A percentile compares a stretch with the other conserved stretches of the same genome.
phyloP scores from a whole-genome alignment of 768 basidiomycete genomes.

The Mycena haematopus region DNA sequence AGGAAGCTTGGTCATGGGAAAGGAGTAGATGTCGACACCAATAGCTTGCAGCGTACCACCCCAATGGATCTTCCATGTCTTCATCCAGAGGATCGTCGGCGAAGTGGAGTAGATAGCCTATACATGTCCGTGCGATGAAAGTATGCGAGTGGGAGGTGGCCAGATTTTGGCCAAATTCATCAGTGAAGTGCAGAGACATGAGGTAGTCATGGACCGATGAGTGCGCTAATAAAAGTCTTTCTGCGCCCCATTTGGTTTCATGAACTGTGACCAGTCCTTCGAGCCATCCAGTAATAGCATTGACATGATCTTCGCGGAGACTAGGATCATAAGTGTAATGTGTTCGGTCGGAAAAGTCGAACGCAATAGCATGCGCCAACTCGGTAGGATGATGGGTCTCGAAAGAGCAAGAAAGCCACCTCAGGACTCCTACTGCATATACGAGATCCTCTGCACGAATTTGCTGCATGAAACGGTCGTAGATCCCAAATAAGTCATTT shows the following conservation, averaged over 20 bases:
- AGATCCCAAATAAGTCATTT: constrained; percentile 12
- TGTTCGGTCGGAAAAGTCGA: constrained; percentile 4
- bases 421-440: neutral
- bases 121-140: constrained; percentile 8
- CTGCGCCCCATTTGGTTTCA: neutral
- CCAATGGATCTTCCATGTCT: neutral
- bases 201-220: constrained; percentile 16
- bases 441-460: constrained; percentile 2
- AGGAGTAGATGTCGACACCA: constrained; percentile 11
- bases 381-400: neutral
- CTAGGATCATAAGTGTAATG: neutral
- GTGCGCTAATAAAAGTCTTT: neutral
- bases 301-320: neutral
- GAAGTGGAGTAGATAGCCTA: constrained; percentile 11
- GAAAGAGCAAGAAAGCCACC: constrained; percentile 4
- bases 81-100: neutral
- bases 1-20: neutral
- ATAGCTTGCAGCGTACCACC: neutral
- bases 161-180: neutral
- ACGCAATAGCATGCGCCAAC: constrained; percentile 11
- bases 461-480: constrained; percentile 11
- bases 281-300: constrained; percentile 3
- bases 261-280: constrained; percentile 1
- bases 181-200: neutral
- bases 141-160: neutral